These are phyloP conservation scores for Mariannaea elegans DNA, from an alignment of 2,329 filamentous ascomycete genomes.

Conservation along the genomic window DNA sequence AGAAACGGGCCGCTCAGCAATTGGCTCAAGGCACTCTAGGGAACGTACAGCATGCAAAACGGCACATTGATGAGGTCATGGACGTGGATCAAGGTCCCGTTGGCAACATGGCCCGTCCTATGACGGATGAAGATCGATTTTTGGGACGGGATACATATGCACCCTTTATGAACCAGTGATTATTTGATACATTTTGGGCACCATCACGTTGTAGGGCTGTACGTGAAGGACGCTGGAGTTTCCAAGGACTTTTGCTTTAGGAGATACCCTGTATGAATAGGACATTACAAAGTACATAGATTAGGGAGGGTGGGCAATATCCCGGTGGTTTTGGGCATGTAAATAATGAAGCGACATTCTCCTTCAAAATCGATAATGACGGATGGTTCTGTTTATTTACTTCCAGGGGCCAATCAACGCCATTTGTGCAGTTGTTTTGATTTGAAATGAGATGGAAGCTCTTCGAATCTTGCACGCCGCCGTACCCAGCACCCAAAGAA, in stretches of 20 bases:
- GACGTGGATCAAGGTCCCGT: conserved; percentile 6
- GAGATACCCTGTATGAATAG: conserved; percentile 33
- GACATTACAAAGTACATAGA: background rate
- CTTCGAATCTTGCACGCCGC: too few relatives aligned
- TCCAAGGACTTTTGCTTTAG: background rate
- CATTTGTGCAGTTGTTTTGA: too few relatives aligned
- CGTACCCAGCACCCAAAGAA: too few relatives aligned
- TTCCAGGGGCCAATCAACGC: too few relatives aligned
- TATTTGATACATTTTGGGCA: background rate
- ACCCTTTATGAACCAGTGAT: conserved; percentile 43
- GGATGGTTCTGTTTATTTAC: too few relatives aligned
- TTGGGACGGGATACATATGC: conserved; percentile 40
- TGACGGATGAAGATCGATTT: conserved; percentile 42
- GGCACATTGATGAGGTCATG: conserved; percentile 32
- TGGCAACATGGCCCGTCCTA: background rate
- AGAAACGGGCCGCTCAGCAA: background rate
- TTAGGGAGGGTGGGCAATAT: background rate
- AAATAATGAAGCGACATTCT: too few relatives aligned
- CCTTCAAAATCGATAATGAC: too few relatives aligned
- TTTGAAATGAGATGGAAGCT: too few relatives aligned
- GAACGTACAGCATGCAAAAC: conserved; percentile 20
- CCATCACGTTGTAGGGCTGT: conserved; percentile 17
- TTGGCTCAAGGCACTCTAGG: background rate
- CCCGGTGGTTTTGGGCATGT: too few relatives aligned
- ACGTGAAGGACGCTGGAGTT: background rate